Percentiles rank a stretch among this genome's conserved stretches.
Evolutionary conservation across 2,329 filamentous ascomycete genomes (phyloP).

Genomic region (Teratosphaeria zuluensis): DNA sequence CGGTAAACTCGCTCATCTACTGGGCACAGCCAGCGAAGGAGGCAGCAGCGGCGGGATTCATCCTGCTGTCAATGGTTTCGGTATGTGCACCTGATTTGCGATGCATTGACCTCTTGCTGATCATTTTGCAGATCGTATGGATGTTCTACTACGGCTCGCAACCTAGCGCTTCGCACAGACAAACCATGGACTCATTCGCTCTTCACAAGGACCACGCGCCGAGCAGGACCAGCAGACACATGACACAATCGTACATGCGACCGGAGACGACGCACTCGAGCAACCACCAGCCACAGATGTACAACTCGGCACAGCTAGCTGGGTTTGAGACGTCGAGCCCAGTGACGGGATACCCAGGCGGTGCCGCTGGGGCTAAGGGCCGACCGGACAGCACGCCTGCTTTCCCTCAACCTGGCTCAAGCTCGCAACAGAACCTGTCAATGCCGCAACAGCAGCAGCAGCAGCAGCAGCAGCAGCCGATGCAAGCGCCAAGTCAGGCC

Average conservation of each 20-base stretch:
- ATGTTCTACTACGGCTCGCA: conserved; percentile 98
- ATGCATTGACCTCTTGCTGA: conserved; percentile 1
- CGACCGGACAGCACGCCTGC: conserved; percentile 48
- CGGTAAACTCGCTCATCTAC: conserved; percentile 81
- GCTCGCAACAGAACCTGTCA: conserved; percentile 3
- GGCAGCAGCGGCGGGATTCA: conserved; percentile 85
- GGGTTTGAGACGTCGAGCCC: conserved; percentile 95
- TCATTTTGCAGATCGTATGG: conserved; percentile 67
- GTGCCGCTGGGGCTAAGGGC: conserved; percentile 43
- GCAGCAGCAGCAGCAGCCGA: conserved; percentile 11
- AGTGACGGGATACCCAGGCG: conserved; percentile 56
- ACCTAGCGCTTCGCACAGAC: conserved; percentile 72
- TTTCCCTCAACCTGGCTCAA: conserved; percentile 23
- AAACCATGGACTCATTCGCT: conserved; percentile 92
- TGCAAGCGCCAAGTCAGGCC: conserved; percentile 1
- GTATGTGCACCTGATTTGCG: conserved; percentile 45
- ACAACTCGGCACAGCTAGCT: conserved; percentile 87
- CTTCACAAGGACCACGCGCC: conserved; percentile 71
- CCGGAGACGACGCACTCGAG: conserved; percentile 72
- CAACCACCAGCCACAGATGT: conserved; percentile 68
- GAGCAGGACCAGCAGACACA: conserved; percentile 54
- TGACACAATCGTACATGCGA: conserved; percentile 67
- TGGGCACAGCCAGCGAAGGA: conserved; percentile 58
- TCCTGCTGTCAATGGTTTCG: conserved; percentile 83
- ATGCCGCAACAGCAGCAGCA: conserved; percentile 1